A percentile compares a stretch with the other conserved stretches of the same genome.
These are phyloP conservation scores for Malus sylvestris DNA, from an alignment of 306 rosid species.

Conservation along the genomic window DNA sequence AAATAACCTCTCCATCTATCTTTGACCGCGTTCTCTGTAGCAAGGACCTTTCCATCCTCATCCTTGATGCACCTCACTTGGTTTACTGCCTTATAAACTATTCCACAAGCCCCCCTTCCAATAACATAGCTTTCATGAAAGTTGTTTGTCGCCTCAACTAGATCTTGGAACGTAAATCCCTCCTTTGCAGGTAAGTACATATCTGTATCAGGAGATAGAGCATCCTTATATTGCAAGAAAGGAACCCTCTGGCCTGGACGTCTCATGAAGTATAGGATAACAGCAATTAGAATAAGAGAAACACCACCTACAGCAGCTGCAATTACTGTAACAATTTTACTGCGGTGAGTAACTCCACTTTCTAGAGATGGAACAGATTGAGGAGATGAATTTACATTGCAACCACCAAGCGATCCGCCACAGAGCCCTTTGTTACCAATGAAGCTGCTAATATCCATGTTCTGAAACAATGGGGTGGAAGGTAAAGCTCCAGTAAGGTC, in stretches of 20 bases:
- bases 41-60: too few relatives aligned
- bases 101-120: constrained; percentile 93
- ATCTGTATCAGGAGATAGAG: constrained; percentile 57
- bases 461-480: constrained; percentile 50
- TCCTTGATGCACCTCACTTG: too few relatives aligned
- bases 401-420: constrained; percentile 60
- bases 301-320: constrained; percentile 78
- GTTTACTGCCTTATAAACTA: constrained; percentile 68
- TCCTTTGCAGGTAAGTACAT: constrained; percentile 82
- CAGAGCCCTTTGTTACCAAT: constrained; percentile 69
- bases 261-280: constrained; percentile 67
- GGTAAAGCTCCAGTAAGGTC: constrained; percentile 83
- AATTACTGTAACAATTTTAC: constrained; percentile 49
- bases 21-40: too few relatives aligned
- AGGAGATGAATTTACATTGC: constrained; percentile 38
- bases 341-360: constrained; percentile 27
- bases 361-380: constrained; percentile 13
- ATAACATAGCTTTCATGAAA: constrained; percentile 70
- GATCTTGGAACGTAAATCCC: constrained; percentile 70
- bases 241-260: constrained; percentile 35
- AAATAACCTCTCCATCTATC: too few relatives aligned
- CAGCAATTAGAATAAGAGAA: constrained; percentile 68
- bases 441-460: constrained; percentile 62
- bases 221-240: constrained; percentile 42
- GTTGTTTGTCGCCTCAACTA: constrained; percentile 75